A percentile compares a stretch with the other conserved stretches of the same genome.
phyloP scores from a whole-genome alignment of 1,139 yeast genomes.

The Scheffersomyces titani region DNA sequence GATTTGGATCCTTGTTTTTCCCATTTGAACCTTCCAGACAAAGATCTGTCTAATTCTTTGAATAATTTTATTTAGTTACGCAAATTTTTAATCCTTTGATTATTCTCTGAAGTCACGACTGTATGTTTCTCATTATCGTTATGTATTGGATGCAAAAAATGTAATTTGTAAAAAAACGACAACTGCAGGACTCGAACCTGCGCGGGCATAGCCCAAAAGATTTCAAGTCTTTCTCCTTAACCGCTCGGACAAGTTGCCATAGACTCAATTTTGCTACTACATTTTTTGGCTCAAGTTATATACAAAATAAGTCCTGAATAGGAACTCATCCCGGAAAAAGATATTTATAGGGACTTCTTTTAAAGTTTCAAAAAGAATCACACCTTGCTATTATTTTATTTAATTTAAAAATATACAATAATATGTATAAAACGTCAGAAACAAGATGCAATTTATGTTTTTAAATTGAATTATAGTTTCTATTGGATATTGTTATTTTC shows the following conservation, averaged over 20 bases:
- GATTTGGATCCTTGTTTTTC: constrained; percentile 27
- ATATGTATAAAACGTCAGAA: no score
- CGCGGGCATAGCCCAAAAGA: constrained; percentile 63
- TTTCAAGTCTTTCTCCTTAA: constrained; percentile 60
- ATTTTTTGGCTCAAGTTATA: background rate
- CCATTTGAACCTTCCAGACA: constrained; percentile 37
- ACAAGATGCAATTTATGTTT: no score
- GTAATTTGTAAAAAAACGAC: constrained; percentile 43
- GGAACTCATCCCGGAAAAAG: background rate
- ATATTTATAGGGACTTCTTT: no score
- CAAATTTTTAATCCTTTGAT: background rate
- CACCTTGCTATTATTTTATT: no score
- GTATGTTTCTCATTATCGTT: no score
- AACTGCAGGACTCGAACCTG: constrained; percentile 62
- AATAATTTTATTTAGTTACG: no score
- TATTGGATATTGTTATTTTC: no score
- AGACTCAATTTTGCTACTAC: background rate
- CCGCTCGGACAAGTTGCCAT: constrained; percentile 59
- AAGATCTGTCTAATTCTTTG: constrained; percentile 20
- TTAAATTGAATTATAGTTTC: no score
- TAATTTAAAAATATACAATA: no score
- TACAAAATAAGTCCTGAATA: background rate
- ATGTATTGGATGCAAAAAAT: background rate
- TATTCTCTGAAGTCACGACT: no score
- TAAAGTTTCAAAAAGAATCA: no score